Base-by-base conservation (phyloP, 805 yeast species). In the Saccharomycopsis guyanensis region DNA sequence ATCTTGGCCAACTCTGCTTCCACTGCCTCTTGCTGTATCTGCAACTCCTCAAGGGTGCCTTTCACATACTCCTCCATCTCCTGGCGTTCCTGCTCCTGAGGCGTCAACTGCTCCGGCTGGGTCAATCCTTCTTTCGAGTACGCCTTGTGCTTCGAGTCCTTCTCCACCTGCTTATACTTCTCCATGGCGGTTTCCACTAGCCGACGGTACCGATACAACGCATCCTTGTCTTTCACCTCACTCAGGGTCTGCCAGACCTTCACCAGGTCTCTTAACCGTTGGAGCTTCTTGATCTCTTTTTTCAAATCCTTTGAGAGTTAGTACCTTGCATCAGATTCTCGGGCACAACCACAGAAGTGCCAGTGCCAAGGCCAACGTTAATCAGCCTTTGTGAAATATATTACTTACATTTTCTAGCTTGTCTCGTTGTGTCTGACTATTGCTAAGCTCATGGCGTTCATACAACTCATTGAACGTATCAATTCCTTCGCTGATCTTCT, bases 271-370 rank as follows among this genome's bases (percentile, higher is more conserved):
- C 97, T 76, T 56, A 83, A 78, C 61, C 96, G 78, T 62, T 91
- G 98, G 49, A 91, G 73, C 64, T 88, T 91, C 66, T 93, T 91
- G 65, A 93, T 89, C 64, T 93, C 97, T 58, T 93, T 82, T 66
- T 93, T 89, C 61, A 91, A 70, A 19, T 50, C 53, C 51, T 44
- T n/a, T n/a, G 33, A 4, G 33, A n/a, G n/a, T 23, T 39, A 39
- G 42, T 39, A 20, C 13, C 19, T 39, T 5, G n/a, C 10, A 25
- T 25, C 10, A 7, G 29, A 25, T 10, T 10, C n/a, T n/a, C n/a
- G n/a, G n/a, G n/a, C n/a, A n/a, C n/a, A n/a, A n/a, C n/a, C n/a
- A n/a, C n/a, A n/a, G n/a, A n/a, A n/a, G n/a, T n/a, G n/a, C n/a
- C n/a, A n/a, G n/a, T n/a, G n/a, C n/a, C n/a, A n/a, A n/a, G n/a